A percentile compares a stretch with the other conserved stretches of the same genome.
Evolutionary conservation across 345 rosid genomes (phyloP).

Genomic region (Streptanthus diversifolius): DNA sequence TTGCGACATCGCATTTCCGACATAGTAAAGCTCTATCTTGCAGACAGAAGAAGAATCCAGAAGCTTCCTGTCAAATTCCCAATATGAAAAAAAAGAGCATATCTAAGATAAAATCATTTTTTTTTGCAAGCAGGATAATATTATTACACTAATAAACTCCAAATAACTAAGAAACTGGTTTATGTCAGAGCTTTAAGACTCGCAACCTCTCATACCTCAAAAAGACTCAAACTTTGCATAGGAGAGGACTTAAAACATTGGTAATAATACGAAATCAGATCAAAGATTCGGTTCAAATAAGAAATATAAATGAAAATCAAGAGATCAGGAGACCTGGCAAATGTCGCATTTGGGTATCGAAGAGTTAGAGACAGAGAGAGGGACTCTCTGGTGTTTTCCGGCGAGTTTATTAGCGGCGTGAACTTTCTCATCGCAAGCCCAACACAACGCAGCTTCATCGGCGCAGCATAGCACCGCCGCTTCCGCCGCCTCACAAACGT

Average conservation of each 20-base stretch:
- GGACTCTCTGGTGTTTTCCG: slow-evolving; percentile 89
- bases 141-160: no score
- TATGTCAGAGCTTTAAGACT: background rate
- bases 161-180: background rate
- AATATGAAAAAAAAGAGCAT: background rate
- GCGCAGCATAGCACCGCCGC: slow-evolving; percentile 95
- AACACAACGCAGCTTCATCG: slow-evolving; percentile 98
- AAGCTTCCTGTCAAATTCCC: slow-evolving; percentile 54
- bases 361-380: slow-evolving; percentile 61
- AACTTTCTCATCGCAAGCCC: slow-evolving; percentile 78
- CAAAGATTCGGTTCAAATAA: background rate
- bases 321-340: slow-evolving; percentile 58
- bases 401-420: slow-evolving; percentile 98
- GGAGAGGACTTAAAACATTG: background rate
- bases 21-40: slow-evolving; percentile 95
- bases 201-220: background rate
- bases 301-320: background rate
- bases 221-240: background rate
- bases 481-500: slow-evolving; percentile 93
- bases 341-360: slow-evolving; percentile 91
- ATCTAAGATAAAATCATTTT: no score
- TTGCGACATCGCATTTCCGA: slow-evolving; percentile 87
- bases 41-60: slow-evolving; percentile 94
- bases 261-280: background rate
- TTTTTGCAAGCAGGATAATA: no score